Evolutionary conservation across 1,284 basidiomycete genomes (phyloP).

Genomic region (Fereydounia khargensis): DNA sequence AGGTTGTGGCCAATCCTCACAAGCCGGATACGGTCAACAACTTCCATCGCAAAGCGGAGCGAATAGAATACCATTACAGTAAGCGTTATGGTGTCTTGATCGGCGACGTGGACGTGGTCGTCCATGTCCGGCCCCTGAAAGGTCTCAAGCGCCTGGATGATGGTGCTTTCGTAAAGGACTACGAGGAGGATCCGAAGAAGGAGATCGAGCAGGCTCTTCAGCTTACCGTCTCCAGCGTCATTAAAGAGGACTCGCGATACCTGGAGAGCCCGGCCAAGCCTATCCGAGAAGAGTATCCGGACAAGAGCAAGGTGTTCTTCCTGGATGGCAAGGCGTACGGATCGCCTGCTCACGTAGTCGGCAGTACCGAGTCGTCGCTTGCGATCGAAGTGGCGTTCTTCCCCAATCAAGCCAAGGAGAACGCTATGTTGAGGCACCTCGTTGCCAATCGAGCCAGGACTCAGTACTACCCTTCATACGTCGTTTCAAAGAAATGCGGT

Average conservation of each 20-base stretch:
- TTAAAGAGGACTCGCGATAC: constrained; percentile 47
- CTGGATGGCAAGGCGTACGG: constrained; percentile 89
- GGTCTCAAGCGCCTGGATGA: constrained; percentile 83
- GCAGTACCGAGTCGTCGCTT: constrained; percentile 61
- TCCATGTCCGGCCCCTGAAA: constrained; percentile 59
- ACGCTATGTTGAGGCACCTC: constrained; percentile 31
- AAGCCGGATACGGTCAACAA: constrained; percentile 57
- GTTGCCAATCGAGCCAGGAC: constrained; percentile 34
- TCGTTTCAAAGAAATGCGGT: constrained; percentile 37
- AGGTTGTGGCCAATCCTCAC: constrained; percentile 34
- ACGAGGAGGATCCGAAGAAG: constrained; percentile 71
- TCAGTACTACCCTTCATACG: constrained; percentile 35
- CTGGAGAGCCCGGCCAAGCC: constrained; percentile 71
- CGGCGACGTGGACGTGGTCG: constrained; percentile 64
- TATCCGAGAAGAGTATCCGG: constrained; percentile 82
- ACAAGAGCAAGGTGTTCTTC: constrained; percentile 89
- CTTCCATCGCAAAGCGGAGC: constrained; percentile 62
- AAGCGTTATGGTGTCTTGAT: constrained; percentile 85
- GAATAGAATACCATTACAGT: constrained; percentile 77
- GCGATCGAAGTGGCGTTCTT: constrained; percentile 48
- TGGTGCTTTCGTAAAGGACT: constrained; percentile 91
- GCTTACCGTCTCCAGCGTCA: constrained; percentile 40
- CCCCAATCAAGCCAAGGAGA: constrained; percentile 48
- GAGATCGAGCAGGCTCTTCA: constrained; percentile 77
- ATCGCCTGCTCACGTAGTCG: constrained; percentile 83